Conservation (phyloP, 768 basidiomycete genomes). For the Rossbeevera mucosa region DNA sequence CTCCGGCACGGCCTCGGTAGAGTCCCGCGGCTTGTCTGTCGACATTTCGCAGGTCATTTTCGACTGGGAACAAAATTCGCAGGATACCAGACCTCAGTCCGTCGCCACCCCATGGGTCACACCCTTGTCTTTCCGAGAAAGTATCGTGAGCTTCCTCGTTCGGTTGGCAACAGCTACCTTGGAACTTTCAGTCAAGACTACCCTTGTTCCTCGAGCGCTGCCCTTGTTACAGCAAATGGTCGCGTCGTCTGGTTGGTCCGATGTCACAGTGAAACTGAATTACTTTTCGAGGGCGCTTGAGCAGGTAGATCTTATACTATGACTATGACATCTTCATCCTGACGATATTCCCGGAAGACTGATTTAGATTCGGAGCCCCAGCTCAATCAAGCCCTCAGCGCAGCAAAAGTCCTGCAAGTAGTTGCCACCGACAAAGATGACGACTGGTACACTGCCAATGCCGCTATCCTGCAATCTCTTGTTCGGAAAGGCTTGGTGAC, state of each 20-base stretch:
- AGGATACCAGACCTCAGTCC: slow-evolving; percentile 25
- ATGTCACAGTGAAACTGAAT: slow-evolving; percentile 86
- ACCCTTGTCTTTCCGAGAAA: slow-evolving; percentile 77
- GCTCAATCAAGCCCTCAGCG: slow-evolving; percentile 67
- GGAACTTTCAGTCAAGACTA: slow-evolving; percentile 37
- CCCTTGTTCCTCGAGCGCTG: slow-evolving; percentile 60
- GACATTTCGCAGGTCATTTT: slow-evolving; percentile 91
- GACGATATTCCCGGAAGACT: slow-evolving; percentile 41
- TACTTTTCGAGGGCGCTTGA: slow-evolving; percentile 86
- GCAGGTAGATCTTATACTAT: slow-evolving; percentile 43
- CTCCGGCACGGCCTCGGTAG: slow-evolving; percentile 60
- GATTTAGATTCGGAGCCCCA: slow-evolving; percentile 65
- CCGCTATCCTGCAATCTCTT: slow-evolving; percentile 69
- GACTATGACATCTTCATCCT: not conserved
- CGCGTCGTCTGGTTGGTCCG: slow-evolving; percentile 80
- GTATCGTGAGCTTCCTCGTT: slow-evolving; percentile 93
- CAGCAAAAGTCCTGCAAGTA: slow-evolving; percentile 85
- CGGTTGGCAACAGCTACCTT: slow-evolving; percentile 73
- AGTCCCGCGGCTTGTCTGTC: slow-evolving; percentile 81
- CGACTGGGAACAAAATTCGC: slow-evolving; percentile 80
- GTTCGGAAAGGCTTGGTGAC: slow-evolving; percentile 82
- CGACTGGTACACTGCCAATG: slow-evolving; percentile 73
- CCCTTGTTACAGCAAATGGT: slow-evolving; percentile 71
- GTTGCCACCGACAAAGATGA: slow-evolving; percentile 80
- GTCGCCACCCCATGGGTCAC: slow-evolving; percentile 56